Base-by-base conservation (phyloP, 306 rosid species). In the Cyclanthera cordifolia region DNA sequence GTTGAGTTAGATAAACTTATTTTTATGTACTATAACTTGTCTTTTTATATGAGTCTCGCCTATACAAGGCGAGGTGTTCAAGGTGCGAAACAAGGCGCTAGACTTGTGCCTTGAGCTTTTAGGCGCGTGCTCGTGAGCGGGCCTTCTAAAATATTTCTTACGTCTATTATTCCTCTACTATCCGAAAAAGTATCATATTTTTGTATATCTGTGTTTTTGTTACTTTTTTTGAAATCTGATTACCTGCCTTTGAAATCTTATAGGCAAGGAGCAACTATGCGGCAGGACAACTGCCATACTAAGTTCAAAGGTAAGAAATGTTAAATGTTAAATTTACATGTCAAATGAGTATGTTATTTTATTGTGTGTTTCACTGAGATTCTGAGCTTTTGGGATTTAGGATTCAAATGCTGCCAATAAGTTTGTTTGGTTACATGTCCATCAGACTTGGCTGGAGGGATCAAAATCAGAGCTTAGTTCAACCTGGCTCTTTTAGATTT, bases 371-470 rank as follows among this genome's bases (percentile, higher is more conserved):
- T 4, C 25, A 34, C 75, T 73, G 41, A 57, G 53, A 49, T 20
- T 39, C 49, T 73, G 37, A 27, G 56, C 63, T 53, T 47, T 60
- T 69, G 74, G 64, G 24, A 79, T 76, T 81, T 86, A 88, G 97
- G 95, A 78, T 68, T 27, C 53, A 9, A 73, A 17, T 37, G 53
- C 53, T 15, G 49, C 85, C 10, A 73, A 74, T 43, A 84, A 80
- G 73, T 81, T 69, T 70, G 82, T 66, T 12, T 86, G 81, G 89
- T 25, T 83, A 60, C 95, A 86, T 58, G 75, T 77, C 64, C 97
- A 91, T 50, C 85, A 86, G 77, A 86, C 95, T 2, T 76, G 82
- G 83, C 24, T 67, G 75, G 79, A 81, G 60, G 82, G 75, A 32
- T 61, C 74, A 7, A 73, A 45, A 57, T 47, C 74, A 28, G 37